phyloP scores from a whole-genome alignment of 805 yeast species.

The Nakazawaea molendinolei region DNA sequence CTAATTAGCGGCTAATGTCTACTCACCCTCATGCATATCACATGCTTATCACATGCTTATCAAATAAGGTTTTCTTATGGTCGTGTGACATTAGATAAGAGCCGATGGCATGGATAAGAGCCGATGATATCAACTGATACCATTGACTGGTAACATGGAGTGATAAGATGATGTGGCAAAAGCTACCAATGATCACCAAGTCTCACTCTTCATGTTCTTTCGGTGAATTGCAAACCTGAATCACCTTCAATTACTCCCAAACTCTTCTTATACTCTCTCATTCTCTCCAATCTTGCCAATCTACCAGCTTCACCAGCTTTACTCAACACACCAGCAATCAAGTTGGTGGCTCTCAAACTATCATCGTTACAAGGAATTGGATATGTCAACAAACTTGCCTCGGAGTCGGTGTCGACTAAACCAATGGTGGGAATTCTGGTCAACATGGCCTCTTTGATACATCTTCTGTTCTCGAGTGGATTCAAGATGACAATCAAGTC shows the following conservation, averaged over 20 bases:
- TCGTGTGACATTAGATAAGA: no score
- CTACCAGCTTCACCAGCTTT: slow-evolving; percentile 82
- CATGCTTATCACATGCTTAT: no score
- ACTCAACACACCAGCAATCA: slow-evolving; percentile 77
- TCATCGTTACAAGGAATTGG: slow-evolving; percentile 97
- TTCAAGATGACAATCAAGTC: slow-evolving; percentile 83
- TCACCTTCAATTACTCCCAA: slow-evolving; percentile 20
- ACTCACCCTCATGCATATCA: no score
- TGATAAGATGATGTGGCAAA: neutral
- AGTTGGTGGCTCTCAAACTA: slow-evolving; percentile 70
- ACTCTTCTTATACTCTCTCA: slow-evolving; percentile 24
- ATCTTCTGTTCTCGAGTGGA: slow-evolving; percentile 79
- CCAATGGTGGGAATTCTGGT: slow-evolving; percentile 90
- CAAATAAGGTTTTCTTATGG: no score
- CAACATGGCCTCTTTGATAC: slow-evolving; percentile 74
- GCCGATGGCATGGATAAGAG: no score
- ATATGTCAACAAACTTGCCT: slow-evolving; percentile 83
- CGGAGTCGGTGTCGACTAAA: slow-evolving; percentile 88
- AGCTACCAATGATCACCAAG: slow-evolving; percentile 2
- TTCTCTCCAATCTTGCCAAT: slow-evolving; percentile 41
- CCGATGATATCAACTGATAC: no score
- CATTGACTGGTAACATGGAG: no score
- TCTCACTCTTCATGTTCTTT: no score
- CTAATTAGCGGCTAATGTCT: no score
- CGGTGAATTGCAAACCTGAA: slow-evolving; percentile 10